phyloP scores from a whole-genome alignment of 2,329 filamentous ascomycete genomes.

The Mollisia scopiformis region DNA sequence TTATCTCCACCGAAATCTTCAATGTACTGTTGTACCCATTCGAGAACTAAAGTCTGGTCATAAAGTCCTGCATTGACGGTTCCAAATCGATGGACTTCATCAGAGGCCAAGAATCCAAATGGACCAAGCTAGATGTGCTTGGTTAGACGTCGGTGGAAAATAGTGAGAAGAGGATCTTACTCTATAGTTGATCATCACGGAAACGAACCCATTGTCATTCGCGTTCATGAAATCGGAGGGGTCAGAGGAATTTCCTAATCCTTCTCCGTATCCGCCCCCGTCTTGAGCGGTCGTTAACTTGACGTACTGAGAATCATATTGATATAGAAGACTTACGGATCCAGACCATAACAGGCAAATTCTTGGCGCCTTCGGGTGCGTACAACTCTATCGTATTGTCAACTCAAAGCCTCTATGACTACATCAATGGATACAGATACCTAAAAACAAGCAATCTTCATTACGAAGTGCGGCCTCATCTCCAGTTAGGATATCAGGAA shows the following conservation, averaged over 20 bases:
- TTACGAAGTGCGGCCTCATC: constrained; percentile 1
- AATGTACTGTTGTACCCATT: constrained; percentile 58
- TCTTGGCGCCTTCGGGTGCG: constrained; percentile 29
- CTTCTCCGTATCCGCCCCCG: constrained; percentile 22
- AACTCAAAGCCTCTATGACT: no score
- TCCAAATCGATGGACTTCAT: constrained; percentile 43
- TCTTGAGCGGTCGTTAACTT: constrained; percentile 21
- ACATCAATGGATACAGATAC: no score
- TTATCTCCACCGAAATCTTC: constrained; percentile 55
- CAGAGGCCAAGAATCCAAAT: constrained; percentile 50
- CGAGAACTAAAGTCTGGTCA: constrained; percentile 54
- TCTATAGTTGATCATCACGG: constrained; percentile 47
- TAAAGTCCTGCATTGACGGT: constrained; percentile 54
- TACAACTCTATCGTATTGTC: constrained; percentile 20
- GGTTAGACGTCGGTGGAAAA: no score
- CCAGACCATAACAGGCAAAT: constrained; percentile 45
- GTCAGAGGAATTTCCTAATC: constrained; percentile 1
- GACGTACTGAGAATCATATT: no score
- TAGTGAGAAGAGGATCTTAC: constrained; percentile 29
- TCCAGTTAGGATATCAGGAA: background rate
- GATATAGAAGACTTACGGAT: constrained; percentile 2
- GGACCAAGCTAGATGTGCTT: constrained; percentile 32
- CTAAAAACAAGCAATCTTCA: constrained; percentile 33
- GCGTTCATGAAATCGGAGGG: background rate
- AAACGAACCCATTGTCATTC: constrained; percentile 28